These are phyloP conservation scores for Lumnitzera racemosa DNA, from an alignment of 345 rosid species.

Conservation along the genomic window DNA sequence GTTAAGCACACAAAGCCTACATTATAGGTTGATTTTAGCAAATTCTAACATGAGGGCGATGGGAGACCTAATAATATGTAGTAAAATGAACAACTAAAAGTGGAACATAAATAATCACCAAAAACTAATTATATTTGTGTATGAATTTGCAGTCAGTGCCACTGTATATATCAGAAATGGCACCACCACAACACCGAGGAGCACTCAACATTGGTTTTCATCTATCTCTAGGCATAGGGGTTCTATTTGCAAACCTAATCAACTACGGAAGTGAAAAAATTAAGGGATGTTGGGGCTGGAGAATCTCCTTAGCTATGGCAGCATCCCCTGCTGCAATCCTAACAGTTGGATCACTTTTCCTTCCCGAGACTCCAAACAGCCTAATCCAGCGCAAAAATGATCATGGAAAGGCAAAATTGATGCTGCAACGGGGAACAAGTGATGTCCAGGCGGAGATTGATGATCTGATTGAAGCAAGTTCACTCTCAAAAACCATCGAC, in stretches of 20 bases:
- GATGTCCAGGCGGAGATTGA: slow-evolving; percentile 29
- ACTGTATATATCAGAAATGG: slow-evolving; percentile 39
- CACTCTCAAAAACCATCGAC: slow-evolving; percentile 15
- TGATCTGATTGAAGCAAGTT: slow-evolving; percentile 31
- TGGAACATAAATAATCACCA: too few relatives aligned
- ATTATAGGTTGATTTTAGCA: not conserved
- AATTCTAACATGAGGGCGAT: too few relatives aligned
- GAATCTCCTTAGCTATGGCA: slow-evolving; percentile 34
- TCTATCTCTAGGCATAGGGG: slow-evolving; percentile 21
- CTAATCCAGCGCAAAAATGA: slow-evolving; percentile 23
- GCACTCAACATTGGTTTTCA: slow-evolving; percentile 31
- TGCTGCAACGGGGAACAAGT: slow-evolving; percentile 24
- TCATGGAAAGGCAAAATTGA: slow-evolving; percentile 12
- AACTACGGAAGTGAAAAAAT: slow-evolving; percentile 31
- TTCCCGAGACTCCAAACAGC: slow-evolving; percentile 41
- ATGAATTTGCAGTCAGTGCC: slow-evolving; percentile 28
- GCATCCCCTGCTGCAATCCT: slow-evolving; percentile 26
- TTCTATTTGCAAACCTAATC: slow-evolving; percentile 25
- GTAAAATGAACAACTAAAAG: too few relatives aligned
- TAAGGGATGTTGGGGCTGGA: slow-evolving; percentile 36
- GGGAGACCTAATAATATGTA: too few relatives aligned
- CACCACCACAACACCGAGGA: slow-evolving; percentile 33
- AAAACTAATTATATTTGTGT: too few relatives aligned
- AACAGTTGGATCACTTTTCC: slow-evolving; percentile 26
- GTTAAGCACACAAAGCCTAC: too few relatives aligned